Conservation (phyloP, 2,329 filamentous ascomycete genomes). For the Aureobasidium sp. region DNA sequence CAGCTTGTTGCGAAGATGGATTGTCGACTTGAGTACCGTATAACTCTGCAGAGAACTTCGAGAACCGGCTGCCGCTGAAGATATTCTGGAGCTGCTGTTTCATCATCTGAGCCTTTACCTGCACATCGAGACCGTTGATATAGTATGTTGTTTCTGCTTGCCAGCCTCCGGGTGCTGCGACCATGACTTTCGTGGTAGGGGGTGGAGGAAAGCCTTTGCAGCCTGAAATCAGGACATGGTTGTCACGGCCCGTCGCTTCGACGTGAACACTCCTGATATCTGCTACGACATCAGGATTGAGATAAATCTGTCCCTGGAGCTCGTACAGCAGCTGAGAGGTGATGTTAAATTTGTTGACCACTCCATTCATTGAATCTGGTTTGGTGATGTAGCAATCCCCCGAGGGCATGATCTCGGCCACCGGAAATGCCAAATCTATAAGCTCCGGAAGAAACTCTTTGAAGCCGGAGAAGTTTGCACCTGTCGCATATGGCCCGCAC, state of each 20-base stretch:
- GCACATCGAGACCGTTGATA: slow-evolving; percentile 50
- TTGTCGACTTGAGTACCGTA: slow-evolving; percentile 32
- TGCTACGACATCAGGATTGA: slow-evolving; percentile 64
- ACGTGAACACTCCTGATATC: slow-evolving; percentile 58
- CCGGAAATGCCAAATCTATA: slow-evolving; percentile 39
- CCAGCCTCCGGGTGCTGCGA: slow-evolving; percentile 52
- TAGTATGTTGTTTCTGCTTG: slow-evolving; percentile 53
- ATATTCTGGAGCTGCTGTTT: slow-evolving; percentile 48
- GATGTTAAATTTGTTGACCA: slow-evolving; percentile 54
- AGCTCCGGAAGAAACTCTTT: slow-evolving; percentile 41
- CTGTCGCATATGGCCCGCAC: slow-evolving; percentile 47
- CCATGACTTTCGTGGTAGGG: slow-evolving; percentile 56
- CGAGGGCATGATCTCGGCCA: slow-evolving; percentile 39
- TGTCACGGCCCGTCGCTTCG: slow-evolving; percentile 49
- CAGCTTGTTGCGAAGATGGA: slow-evolving; percentile 44
- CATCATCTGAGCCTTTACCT: slow-evolving; percentile 52
- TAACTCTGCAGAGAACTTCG: slow-evolving; percentile 32
- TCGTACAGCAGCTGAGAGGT: slow-evolving; percentile 61
- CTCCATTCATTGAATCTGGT: slow-evolving; percentile 38
- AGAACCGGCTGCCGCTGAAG: slow-evolving; percentile 32
- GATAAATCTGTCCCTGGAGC: slow-evolving; percentile 63
- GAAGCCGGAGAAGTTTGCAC: slow-evolving; percentile 51
- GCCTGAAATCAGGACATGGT: slow-evolving; percentile 56
- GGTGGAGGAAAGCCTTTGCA: slow-evolving; percentile 51
- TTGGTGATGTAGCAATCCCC: slow-evolving; percentile 44